Evolutionary conservation across 306 rosid genomes (phyloP), one percentile per base, ranked within the genome.

Genomic region (Malus sieversii): DNA sequence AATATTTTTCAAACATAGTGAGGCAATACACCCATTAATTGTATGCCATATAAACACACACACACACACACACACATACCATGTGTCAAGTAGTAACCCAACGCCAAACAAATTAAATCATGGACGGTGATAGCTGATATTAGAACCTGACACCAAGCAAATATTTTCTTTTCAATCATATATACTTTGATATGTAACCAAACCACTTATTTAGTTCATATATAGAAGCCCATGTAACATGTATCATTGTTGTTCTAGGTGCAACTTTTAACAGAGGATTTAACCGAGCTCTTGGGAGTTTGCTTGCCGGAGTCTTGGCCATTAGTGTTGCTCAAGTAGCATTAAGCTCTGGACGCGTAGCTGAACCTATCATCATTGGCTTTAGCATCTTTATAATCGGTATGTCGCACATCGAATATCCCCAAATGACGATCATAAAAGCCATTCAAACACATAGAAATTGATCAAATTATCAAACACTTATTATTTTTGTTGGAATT

Each of bases 261-360:
- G 86, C 91, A 61, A 91, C 96, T 11, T 88, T 91, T 67, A 87
- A 91, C 75, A 82, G 89, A 66, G 96, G 93, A 38, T 85, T 91
- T 64, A 88, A 91, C 73, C 66, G 96, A 57, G 93, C 90, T 42
- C 82, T 91, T 29, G 93, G 93, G 63, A 88, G 90, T 67, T 84
- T 88, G 80, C 86, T 88, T 65, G 93, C 91, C 1, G 91, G 90
- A 85, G 52, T 88, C 67, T 78, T 91, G 55, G 96, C 91, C 75
- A 84, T 87, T 58, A 66, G 33, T 48, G 91, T 87, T 71, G 89
- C 87, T 73, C 86, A 88, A 79, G 18, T 72, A 70, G 93, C 93
- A 6, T 66, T 84, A 1, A 44, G 60, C 15, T 52, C 82, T 33
- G 90, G 89, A 62, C 88, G 70, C 11, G 70, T 87, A 19, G 84